Base-by-base conservation (phyloP, 768 basidiomycete genomes). In the Gelatoporia subvermispora region DNA sequence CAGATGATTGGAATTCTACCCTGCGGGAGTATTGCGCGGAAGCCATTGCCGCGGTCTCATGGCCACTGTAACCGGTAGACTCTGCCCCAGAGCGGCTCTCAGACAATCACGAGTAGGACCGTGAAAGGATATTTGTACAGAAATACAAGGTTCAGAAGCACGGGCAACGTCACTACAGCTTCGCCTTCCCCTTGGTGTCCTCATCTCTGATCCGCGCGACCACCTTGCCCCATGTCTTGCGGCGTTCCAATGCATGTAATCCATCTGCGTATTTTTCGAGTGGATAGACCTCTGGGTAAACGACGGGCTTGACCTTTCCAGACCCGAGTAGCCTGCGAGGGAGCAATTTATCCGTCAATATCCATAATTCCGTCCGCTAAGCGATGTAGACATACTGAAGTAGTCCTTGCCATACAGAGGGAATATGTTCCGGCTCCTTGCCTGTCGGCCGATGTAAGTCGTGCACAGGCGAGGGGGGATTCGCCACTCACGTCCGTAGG, bases 221-320 rank as follows among this genome's bases (percentile, higher is more conserved):
- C 0, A 75, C 88, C 62, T 97, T 97, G 0, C 95, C 95, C 90
- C 93, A 98, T 4, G 93, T 94, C 68, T 89, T 79, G 53, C 95
- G 72, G 40, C 72, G 72, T 60, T 93, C 93, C 17, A 98, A 67
- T 21, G 88, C 92, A 13, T 60, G 62, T 43, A 97, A 67, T 1
- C 86, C 95, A 1, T 84, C 79, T 3, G 75, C 67, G 2, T 93
- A 67, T 8, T 65, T 67, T 21, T 88, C 85, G 1, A 97, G 67
- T 0, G 87, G 64, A 65, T 81, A 96, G 1, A 85, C 60, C 43
- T 82, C 75, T 9, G 77, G 69, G 61, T 88, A 97, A 10, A 81
- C 69, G 2, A 91, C 72, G 1, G 93, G 90, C 43, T 76, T 78
- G 11, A 84, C 67, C 48, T 76, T 76, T 4, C 81, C 81, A 4